These are phyloP conservation scores for Corchorus olitorius DNA, from an alignment of 345 rosid species.

Conservation along the genomic window DNA sequence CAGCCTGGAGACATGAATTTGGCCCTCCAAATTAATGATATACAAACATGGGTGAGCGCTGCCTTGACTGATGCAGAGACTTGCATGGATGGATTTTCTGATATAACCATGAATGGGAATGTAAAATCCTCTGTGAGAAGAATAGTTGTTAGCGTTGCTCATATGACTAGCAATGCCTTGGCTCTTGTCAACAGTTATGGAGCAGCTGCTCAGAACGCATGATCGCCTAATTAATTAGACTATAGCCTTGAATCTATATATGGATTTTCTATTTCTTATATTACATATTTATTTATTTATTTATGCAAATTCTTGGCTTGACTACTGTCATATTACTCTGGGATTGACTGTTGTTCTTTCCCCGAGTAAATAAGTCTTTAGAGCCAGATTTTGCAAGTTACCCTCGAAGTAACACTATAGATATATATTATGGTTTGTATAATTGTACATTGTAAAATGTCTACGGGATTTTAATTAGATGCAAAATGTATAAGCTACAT, in stretches of 20 bases:
- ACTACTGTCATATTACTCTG: too few relatives aligned
- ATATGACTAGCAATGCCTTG: not conserved
- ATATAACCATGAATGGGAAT: not conserved
- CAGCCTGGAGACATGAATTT: not conserved
- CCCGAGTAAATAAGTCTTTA: not conserved
- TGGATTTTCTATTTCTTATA: too few relatives aligned
- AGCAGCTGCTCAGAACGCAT: not conserved
- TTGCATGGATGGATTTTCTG: not conserved
- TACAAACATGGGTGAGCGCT: not conserved
- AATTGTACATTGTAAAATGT: too few relatives aligned
- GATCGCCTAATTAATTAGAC: too few relatives aligned
- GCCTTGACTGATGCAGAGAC: not conserved
- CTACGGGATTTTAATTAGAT: too few relatives aligned
- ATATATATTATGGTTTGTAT: too few relatives aligned
- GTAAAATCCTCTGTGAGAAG: not conserved
- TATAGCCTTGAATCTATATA: too few relatives aligned
- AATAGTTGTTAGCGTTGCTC: not conserved
- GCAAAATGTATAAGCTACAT: too few relatives aligned
- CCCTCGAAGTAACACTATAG: too few relatives aligned
- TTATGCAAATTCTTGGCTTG: too few relatives aligned
- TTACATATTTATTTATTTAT: too few relatives aligned
- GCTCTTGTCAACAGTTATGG: not conserved
- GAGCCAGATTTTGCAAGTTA: not conserved
- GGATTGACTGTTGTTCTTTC: too few relatives aligned
- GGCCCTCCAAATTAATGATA: not conserved